Evolutionary conservation across 75 land plant genomes (phyloP).

Genomic region (Chamaecyparis obtusa): DNA sequence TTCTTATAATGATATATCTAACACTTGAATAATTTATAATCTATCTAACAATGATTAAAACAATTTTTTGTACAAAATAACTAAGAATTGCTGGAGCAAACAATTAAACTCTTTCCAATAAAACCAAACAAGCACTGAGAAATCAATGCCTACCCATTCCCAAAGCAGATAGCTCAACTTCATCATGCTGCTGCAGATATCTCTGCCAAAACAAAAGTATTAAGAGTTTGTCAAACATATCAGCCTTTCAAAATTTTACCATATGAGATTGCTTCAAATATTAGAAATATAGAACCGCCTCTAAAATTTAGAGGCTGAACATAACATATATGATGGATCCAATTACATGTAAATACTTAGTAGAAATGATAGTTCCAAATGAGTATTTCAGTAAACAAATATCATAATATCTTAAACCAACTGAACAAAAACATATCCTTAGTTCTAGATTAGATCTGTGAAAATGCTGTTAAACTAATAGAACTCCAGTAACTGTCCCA

Average conservation of each 20-base stretch:
- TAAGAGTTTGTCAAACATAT: neutral
- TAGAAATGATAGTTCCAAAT: neutral
- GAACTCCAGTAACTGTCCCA: neutral
- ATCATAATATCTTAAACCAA: neutral
- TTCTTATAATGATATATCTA: too few relatives aligned
- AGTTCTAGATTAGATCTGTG: neutral
- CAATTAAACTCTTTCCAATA: neutral
- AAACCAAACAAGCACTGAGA: neutral
- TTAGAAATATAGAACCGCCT: neutral
- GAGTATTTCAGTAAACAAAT: neutral
- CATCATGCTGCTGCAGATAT: slow-evolving; percentile 79
- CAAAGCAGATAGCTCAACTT: slow-evolving; percentile 85
- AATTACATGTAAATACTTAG: neutral
- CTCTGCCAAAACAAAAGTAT: slow-evolving; percentile 41
- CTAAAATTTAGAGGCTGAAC: neutral
- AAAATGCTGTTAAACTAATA: neutral
- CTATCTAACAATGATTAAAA: neutral
- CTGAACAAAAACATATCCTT: neutral
- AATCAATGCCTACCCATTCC: slow-evolving; percentile 66
- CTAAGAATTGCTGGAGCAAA: neutral
- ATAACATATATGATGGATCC: neutral
- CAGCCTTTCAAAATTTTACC: neutral
- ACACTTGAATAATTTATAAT: neutral
- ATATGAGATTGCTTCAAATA: neutral
- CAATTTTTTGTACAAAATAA: neutral